Evolutionary conservation across 164 flowering plant genomes (phyloP).

Genomic region (Chimonanthus praecox): DNA sequence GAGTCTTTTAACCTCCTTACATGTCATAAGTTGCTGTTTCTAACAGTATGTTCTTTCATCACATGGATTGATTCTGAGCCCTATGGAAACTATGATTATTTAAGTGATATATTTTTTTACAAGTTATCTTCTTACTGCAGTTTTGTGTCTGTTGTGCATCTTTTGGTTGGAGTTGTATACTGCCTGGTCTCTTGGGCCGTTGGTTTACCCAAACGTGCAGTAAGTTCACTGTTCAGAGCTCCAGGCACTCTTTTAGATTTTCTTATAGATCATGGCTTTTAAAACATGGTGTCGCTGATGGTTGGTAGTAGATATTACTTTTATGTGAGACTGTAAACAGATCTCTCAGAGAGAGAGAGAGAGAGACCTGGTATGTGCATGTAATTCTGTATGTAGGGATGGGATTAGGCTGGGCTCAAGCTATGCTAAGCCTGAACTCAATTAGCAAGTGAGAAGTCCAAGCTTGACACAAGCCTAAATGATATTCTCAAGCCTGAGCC

Average conservation of each 20-base stretch:
- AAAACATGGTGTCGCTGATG: too few species aligned
- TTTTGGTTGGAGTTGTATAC: conserved; percentile 58
- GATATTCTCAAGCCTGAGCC: too few species aligned
- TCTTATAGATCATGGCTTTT: too few species aligned
- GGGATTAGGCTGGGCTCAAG: too few species aligned
- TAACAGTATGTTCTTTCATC: background rate
- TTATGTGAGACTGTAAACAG: too few species aligned
- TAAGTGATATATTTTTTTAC: background rate
- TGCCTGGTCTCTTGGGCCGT: conserved; percentile 51
- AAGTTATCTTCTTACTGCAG: conserved; percentile 25
- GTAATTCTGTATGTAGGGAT: too few species aligned
- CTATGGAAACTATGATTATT: background rate
- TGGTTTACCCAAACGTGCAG: conserved; percentile 64
- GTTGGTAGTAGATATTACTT: too few species aligned
- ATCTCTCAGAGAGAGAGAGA: too few species aligned
- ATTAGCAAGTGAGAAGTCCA: too few species aligned
- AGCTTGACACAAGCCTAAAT: too few species aligned
- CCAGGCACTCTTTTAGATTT: background rate
- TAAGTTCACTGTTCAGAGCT: conserved; percentile 24
- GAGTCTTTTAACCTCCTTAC: background rate
- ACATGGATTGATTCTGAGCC: background rate
- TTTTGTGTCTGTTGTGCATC: conserved; percentile 60
- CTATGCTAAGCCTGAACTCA: too few species aligned
- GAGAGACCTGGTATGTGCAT: too few species aligned
- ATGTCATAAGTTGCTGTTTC: background rate